Base-by-base conservation (phyloP, 2,329 filamentous ascomycete genomes). In the Blastomyces silverae region DNA sequence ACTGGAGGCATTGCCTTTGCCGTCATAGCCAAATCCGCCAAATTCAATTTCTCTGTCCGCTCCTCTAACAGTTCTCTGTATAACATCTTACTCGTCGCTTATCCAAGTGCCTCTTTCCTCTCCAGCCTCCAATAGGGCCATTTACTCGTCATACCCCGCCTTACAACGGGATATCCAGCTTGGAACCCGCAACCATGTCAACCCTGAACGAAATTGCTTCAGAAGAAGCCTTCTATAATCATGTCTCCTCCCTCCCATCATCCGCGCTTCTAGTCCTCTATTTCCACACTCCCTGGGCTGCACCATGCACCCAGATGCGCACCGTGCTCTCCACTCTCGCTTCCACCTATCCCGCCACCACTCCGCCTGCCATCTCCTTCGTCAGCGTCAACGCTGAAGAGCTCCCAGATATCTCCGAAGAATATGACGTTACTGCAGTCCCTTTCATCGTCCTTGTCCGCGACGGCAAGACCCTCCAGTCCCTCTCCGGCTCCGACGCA, bases 231-330 rank as follows among this genome's bases (percentile, higher is more conserved):
- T 97, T 94, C 87, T 82, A 87, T 69, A 79, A 85, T 69, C 83
- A 89, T 73, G 81, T 90, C 67, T 81, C 83, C 67, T 82, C 85
- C 53, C 82, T 92, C 17, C 85, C 90, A 13, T 74, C 88, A 1
- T 84, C 87, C 20, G 86, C 89, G 20, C 85, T 97, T 66, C 83
- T 93, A 68, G 83, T 97, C 73, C 86, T 96, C 74, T 97, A 92
- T 76, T 99, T 99, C 83, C 90, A 97, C 77, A 92, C 94, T 25
- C 90, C 92, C 69, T 99, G 94, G 94, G 94, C 94, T 39, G 92
- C 92, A 66, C 94, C 94, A 57, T 97, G 94, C 82, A 87, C 90
- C 68, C 92, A 97, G 79, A 97, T 97, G 92, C 86, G 85, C 70
- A 89, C 87, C 61, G 89, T 97, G 71, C 86, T 99, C 69, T 83